Evolutionary conservation across 129 eudicot species (phyloP), one percentile per base, ranked within the genome.

Genomic region (Erigeron canadensis): DNA sequence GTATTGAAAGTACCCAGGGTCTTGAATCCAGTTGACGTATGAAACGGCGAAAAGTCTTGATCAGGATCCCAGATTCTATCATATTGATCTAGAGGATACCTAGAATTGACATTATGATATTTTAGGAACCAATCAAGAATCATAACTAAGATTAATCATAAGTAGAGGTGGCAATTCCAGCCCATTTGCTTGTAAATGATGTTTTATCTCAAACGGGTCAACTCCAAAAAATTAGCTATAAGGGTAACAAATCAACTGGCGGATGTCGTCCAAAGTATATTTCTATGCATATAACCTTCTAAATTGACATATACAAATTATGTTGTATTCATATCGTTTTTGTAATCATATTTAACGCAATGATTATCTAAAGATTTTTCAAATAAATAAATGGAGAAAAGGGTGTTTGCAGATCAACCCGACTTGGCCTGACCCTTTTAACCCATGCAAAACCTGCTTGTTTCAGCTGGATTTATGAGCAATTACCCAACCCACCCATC

Each of bases 31-130:
- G 95, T 72, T 17, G 98, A 83, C 18, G 83, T 77, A 64, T 87
- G 95, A 15, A 71, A 82, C 7, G 98, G 98, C 2, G 85, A 81
- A 79, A 81, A 93, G 60, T 87, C 81, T 65, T 85, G 74, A 79
- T 93, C 98, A 10, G 84, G 79, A 59, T 93, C 98, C 98, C 98
- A 93, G 77, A 93, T 89, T 21, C 98, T 86, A 70, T 93, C 98
- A 54, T 87, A 93, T 74, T 69, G 87, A 70, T 93, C 98, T 67
- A 80, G 53, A 37, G 98, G 96, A 82, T 89, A 93, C 90, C 98
- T 93, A 45, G 7, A 48, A 77, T 66, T 50, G 12, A 72, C 67
- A 69, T 16, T 21, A 71, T 47, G 16, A 38, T 34, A 70, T 17
- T 21, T 51, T 47, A 46, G 70, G 44, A 78, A 68, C 55, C 43